Percentiles rank a stretch among this genome's conserved stretches.
phyloP scores from a whole-genome alignment of 306 rosid species.

The Quercus suber region DNA sequence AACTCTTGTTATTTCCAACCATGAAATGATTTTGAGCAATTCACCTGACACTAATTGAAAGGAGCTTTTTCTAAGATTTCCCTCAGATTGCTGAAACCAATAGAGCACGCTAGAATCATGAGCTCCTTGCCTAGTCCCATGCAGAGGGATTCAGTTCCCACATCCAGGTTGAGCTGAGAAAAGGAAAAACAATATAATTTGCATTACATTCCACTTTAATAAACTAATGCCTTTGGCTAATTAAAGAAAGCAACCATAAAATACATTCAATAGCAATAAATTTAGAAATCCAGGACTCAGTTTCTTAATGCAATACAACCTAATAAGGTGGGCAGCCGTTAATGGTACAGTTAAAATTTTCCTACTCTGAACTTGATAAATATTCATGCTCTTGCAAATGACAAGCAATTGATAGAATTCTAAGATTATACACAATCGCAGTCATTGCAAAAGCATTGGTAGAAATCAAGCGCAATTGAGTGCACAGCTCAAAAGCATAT shows the following conservation, averaged over 20 bases:
- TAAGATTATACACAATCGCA: background rate
- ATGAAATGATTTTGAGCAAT: background rate
- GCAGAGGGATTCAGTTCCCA: background rate
- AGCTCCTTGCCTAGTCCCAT: background rate
- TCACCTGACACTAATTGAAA: background rate
- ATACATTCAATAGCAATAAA: background rate
- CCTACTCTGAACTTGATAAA: background rate
- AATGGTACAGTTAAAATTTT: background rate
- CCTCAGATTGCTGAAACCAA: background rate
- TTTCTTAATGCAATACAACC: background rate
- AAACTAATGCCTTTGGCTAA: background rate
- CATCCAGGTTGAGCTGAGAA: background rate
- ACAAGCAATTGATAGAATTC: background rate
- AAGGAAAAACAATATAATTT: background rate
- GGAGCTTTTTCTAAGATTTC: background rate
- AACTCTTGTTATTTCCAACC: background rate
- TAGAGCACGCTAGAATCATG: background rate
- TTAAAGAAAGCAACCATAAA: background rate
- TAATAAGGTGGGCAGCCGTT: background rate
- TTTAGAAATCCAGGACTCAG: background rate
- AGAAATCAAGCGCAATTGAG: background rate
- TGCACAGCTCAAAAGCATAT: no score
- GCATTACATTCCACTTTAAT: background rate
- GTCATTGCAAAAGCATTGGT: background rate
- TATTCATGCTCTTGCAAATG: background rate